A percentile compares a stretch with the other conserved stretches of the same genome.
Conservation (phyloP, 768 basidiomycete genomes). For the button mushroom (Agaricus bisporus) region DNA sequence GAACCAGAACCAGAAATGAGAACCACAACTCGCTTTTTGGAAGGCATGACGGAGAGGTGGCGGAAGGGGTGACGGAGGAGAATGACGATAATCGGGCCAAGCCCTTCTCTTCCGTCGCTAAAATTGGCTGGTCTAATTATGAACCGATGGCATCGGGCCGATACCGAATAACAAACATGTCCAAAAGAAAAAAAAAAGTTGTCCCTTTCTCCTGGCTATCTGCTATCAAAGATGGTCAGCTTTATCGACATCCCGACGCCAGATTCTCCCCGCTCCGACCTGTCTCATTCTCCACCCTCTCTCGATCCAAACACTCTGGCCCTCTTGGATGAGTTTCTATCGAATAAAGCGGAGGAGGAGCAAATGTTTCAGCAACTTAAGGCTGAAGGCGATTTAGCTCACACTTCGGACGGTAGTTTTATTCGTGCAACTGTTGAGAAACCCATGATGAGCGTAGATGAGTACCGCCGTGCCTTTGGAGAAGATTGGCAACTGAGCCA, state of each 20-base stretch:
- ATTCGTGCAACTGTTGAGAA: conserved; percentile 19
- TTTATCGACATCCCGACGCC: conserved; percentile 15
- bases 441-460: conserved; percentile 37
- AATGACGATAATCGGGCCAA: background rate
- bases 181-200: background rate
- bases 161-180: background rate
- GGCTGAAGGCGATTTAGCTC: conserved; percentile 28
- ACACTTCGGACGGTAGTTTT: conserved; percentile 25
- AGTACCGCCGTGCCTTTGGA: conserved; percentile 35
- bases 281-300: conserved; percentile 2
- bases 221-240: background rate
- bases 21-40: conserved; percentile 32
- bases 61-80: background rate
- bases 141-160: background rate
- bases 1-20: conserved; percentile 53
- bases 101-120: background rate
- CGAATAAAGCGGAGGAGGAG: conserved; percentile 37
- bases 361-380: conserved; percentile 32
- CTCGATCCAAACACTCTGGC: conserved; percentile 14
- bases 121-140: background rate
- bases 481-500: conserved; percentile 49
- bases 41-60: conserved; percentile 11
- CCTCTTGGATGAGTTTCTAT: conserved; percentile 33
- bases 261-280: conserved; percentile 20
- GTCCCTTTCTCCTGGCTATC: background rate